Percentiles rank a stretch among this genome's conserved stretches.
Evolutionary conservation across 139 green algal species (phyloP).

Genomic region (Coelastrella sp.): DNA sequence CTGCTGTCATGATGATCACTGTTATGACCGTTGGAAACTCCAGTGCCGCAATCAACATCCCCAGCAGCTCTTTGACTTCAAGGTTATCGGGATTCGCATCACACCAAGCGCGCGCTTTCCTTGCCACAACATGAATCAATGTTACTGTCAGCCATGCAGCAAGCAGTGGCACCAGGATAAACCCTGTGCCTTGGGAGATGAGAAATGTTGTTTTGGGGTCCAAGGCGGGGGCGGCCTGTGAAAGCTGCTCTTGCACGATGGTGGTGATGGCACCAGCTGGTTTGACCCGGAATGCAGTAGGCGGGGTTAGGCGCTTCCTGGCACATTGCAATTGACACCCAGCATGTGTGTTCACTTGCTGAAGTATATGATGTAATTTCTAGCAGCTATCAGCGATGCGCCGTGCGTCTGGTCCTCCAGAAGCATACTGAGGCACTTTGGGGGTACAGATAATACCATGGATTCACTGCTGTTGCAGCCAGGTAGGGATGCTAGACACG

Average conservation of each 20-base stretch:
- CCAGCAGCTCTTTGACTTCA: not conserved
- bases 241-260: not conserved
- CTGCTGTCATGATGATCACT: not conserved
- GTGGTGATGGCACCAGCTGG: not conserved
- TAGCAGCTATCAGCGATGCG: too few relatives aligned
- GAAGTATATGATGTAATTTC: too few relatives aligned
- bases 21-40: conserved; percentile 23
- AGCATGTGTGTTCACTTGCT: too few relatives aligned
- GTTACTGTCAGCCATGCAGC: not conserved
- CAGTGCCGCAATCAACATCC: conserved; percentile 1
- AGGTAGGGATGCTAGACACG: too few relatives aligned
- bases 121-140: not conserved
- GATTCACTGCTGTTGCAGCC: too few relatives aligned
- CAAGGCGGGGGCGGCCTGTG: not conserved
- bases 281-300: not conserved
- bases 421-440: too few relatives aligned
- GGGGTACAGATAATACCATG: too few relatives aligned
- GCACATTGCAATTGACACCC: not conserved
- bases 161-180: not conserved
- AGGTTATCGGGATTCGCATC: not conserved
- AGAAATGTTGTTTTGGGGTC: conserved; percentile 11
- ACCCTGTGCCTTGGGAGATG: not conserved
- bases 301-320: not conserved
- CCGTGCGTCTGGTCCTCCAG: too few relatives aligned
- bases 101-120: not conserved